Evolutionary conservation across 2,329 filamentous ascomycete species (phyloP), one percentile per base, ranked within the genome.

Genomic region (Neonectria faginata): DNA sequence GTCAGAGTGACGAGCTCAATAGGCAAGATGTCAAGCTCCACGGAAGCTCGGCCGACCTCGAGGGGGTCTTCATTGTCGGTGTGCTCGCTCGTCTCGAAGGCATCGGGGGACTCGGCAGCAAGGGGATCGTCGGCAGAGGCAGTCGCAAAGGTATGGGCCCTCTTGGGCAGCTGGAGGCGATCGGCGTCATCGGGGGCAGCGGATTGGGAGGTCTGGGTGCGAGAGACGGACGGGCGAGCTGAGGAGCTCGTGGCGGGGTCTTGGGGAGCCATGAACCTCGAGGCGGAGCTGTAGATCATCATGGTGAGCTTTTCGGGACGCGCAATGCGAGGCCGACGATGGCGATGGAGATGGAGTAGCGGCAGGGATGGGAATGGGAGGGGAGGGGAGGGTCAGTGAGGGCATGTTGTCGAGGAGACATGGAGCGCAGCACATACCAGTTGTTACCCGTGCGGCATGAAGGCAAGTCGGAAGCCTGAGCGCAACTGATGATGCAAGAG

Each of bases 1-100:
- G 92, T 93, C 76, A 97, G 82, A 78, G 93, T 96, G 63, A 96
- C 87, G 64, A 99, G 88, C 84, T 99, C 96, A 74, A 97, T 96
- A 14, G 96, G 96, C 45, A 99, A 88, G 74, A 97, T 92, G 73
- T 97, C 93, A 67, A 96, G 90, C 62, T 92, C 90, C 67, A 92
- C 87, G 3, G 91, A 89, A 22, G 83, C 80, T 63, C 86, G 77
- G 0, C 82, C 82, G 2, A 78, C 72, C 65, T 88, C 85, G 5
- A 79, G 64, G 27, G 77, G 71, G 57, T 87, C 83, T 25, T 87
- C 84, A 36, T 76, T 76, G 33, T 81, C 78, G 18, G 79, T 78
- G 31, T 79, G 70, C 7, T 78, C 74, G 33, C 79, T 77, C 5
- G 80, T 81, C 65, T 87, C 86, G 70, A 88, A 88, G 7, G 83